phyloP scores from a whole-genome alignment of 169 alveolate genomes.

The Plasmodium billcollinsi region DNA sequence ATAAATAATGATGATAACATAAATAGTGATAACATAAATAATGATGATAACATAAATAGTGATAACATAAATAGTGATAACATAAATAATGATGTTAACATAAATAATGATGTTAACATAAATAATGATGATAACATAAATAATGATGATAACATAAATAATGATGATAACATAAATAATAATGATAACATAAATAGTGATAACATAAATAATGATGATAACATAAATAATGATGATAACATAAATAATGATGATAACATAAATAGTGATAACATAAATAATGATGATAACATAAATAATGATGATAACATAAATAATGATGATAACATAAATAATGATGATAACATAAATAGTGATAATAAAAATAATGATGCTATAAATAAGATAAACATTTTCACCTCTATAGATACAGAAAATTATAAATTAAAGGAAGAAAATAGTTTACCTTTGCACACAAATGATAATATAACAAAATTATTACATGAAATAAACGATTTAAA shows the following conservation, averaged over 20 bases:
- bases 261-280: neutral
- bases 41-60: neutral
- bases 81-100: neutral
- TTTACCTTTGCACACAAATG: neutral
- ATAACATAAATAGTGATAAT: neutral
- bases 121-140: neutral
- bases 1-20: neutral
- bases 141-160: neutral
- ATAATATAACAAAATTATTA: neutral
- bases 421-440: neutral
- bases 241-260: neutral
- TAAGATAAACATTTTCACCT: neutral
- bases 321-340: neutral
- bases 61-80: neutral
- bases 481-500: slow-evolving; percentile 17
- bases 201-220: neutral
- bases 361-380: neutral
- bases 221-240: neutral
- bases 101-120: neutral
- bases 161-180: too few species aligned
- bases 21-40: neutral
- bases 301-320: neutral
- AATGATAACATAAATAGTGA: neutral
- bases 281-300: neutral
- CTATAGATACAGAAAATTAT: neutral